Conservation (phyloP, 78 protist genomes). For the Dictyostelium brefeldianum region DNA sequence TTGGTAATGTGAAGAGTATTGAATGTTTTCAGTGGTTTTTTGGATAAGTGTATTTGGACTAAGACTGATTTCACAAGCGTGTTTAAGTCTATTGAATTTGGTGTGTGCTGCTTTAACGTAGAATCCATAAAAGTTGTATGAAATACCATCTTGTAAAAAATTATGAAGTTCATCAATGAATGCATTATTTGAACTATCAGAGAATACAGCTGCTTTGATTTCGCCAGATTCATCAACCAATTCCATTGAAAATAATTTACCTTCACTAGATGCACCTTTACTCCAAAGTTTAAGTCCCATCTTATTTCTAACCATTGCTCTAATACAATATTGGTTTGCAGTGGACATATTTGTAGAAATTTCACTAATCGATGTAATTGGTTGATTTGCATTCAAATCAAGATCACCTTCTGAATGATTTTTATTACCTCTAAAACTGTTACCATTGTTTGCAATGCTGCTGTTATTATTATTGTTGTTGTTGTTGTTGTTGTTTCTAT, state of each 20-base stretch:
- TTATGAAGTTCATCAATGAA: not conserved
- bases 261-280: not conserved
- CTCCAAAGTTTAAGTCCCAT: not conserved
- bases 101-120: not conserved
- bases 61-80: slow-evolving; percentile 21
- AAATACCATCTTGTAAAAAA: not conserved
- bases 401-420: too few relatives aligned
- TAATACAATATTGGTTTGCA: not conserved
- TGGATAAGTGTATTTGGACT: not conserved
- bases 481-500: not conserved
- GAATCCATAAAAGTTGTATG: slow-evolving; percentile 3
- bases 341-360: not conserved
- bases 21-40: not conserved
- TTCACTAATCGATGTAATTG: not conserved
- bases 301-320: slow-evolving; percentile 10
- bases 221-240: slow-evolving; percentile 19
- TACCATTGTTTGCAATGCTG: not conserved
- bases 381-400: not conserved
- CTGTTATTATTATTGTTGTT: not conserved
- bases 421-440: not conserved
- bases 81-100: not conserved
- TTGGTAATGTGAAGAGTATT: not conserved
- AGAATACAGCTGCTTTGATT: slow-evolving; percentile 29
- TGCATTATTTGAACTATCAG: not conserved
- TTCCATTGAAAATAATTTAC: slow-evolving; percentile 11